phyloP scores from a whole-genome alignment of 345 rosid genomes.

The Heritiera littoralis region DNA sequence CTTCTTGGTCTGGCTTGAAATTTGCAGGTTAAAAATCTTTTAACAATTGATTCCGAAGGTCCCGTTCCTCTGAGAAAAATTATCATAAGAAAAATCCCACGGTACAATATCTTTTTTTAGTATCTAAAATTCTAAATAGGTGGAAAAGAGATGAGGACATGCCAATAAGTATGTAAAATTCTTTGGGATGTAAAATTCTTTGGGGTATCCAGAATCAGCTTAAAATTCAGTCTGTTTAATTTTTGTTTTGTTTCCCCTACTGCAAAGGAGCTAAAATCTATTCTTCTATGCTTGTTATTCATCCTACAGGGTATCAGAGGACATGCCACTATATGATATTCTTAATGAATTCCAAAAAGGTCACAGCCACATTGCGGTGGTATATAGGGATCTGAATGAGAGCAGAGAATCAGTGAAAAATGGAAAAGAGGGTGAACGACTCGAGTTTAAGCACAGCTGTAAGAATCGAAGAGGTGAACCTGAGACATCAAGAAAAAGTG shows the following conservation, averaged over 20 bases:
- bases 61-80: constrained; percentile 81
- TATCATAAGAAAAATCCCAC: constrained; percentile 85
- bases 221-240: neutral
- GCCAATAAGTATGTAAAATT: no score
- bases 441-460: constrained; percentile 55
- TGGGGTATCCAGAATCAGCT: neutral
- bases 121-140: neutral
- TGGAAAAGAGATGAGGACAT: neutral
- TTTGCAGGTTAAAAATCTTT: constrained; percentile 85
- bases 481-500: constrained; percentile 50
- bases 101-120: constrained; percentile 38
- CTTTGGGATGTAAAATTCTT: neutral
- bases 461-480: constrained; percentile 50
- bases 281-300: constrained; percentile 20
- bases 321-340: constrained; percentile 88
- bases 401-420: constrained; percentile 38
- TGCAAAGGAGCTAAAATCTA: neutral
- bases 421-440: constrained; percentile 38
- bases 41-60: constrained; percentile 69
- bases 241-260: neutral
- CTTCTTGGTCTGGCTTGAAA: constrained; percentile 14
- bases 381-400: constrained; percentile 65
- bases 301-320: constrained; percentile 67
- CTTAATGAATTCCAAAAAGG: constrained; percentile 96
- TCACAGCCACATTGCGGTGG: constrained; percentile 95